A percentile compares a stretch with the other conserved stretches of the same genome.
Evolutionary conservation across 495 filamentous ascomycete species (phyloP).

Genomic region (Tirmania nivea): DNA sequence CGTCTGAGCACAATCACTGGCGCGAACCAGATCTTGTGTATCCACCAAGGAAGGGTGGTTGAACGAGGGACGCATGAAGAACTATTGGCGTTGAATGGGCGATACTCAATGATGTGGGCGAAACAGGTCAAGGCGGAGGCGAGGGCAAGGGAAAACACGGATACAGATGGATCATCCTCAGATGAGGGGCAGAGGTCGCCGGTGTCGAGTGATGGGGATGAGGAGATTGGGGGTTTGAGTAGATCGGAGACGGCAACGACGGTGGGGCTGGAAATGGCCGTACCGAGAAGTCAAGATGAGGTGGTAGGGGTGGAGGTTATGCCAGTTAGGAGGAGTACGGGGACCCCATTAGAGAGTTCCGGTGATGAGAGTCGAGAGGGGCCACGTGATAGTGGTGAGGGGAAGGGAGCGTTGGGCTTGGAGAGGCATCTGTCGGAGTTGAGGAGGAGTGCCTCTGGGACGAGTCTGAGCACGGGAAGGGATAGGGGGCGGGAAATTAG

Average conservation of each 20-base stretch:
- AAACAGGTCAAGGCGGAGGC: conserved; percentile 87
- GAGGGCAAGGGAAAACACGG: background rate
- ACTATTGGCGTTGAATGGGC: conserved; percentile 50
- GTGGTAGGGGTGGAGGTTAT: background rate
- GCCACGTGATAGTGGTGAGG: too few species aligned
- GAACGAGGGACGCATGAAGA: conserved; percentile 78
- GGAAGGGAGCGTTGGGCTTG: conserved; percentile 7
- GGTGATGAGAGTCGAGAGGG: too few species aligned
- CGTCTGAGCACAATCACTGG: conserved; percentile 84
- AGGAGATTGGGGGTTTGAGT: too few species aligned
- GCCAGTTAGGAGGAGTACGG: background rate
- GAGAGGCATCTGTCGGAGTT: conserved; percentile 7
- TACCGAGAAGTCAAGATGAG: conserved; percentile 1
- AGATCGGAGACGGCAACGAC: too few species aligned
- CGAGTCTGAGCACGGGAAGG: background rate
- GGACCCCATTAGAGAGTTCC: too few species aligned
- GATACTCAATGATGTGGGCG: conserved; percentile 85
- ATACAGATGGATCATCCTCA: background rate
- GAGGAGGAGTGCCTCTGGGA: conserved; percentile 12
- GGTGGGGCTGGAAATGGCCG: background rate
- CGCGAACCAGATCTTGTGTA: conserved; percentile 85
- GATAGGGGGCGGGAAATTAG: conserved; percentile 3
- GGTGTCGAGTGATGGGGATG: background rate
- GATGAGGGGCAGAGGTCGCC: background rate
- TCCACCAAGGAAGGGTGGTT: conserved; percentile 60